Base-by-base conservation (phyloP, 2,329 filamentous ascomycete species). In the Pestalotiopsis sp. region DNA sequence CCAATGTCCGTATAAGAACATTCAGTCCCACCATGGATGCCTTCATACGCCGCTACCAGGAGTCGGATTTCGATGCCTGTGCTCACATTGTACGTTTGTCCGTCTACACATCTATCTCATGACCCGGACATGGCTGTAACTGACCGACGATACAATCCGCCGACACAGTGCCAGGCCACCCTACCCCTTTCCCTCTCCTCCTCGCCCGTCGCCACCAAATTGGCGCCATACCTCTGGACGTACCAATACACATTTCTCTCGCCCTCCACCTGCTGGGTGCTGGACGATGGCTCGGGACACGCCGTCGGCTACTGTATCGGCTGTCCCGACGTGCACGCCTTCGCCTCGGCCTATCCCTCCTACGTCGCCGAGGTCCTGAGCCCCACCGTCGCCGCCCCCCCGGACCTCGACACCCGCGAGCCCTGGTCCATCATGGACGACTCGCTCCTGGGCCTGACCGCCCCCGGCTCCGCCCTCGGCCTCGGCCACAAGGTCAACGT, bases 221-320 rank as follows among this genome's bases (percentile, higher is more conserved):
- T 85, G 38, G 79, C 83, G 14, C 84, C 84, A 1, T 86, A 86
- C 76, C 72, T 86, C 73, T 87, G 85, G 85, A 84, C 83, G 9
- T 84, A 86, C 73, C 84, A 81, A 49, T 86, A 83, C 79, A 85
- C 83, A 17, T 77, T 80, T 72, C 82, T 86, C 69, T 83, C 78
- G 9, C 83, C 84, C 0, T 56, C 70, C 12, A 82, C 81, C 14
- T 84, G 83, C 78, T 82, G 84, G 75, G 81, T 86, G 12, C 80
- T 87, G 14, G 85, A 86, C 75, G 82, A 86, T 73, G 84, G 84
- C 57, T 58, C 72, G 4, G 84, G 83, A 3, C 70, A 62, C 7
- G 81, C 79, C 1, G 84, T 85, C 41, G 85, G 84, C n/a, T 87
- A 87, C 77, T 83, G 84, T 70, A 82, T 86, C 75, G 83, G 83